Evolutionary conservation across 495 filamentous ascomycete species (phyloP).

Genomic region (Neurospora africana): DNA sequence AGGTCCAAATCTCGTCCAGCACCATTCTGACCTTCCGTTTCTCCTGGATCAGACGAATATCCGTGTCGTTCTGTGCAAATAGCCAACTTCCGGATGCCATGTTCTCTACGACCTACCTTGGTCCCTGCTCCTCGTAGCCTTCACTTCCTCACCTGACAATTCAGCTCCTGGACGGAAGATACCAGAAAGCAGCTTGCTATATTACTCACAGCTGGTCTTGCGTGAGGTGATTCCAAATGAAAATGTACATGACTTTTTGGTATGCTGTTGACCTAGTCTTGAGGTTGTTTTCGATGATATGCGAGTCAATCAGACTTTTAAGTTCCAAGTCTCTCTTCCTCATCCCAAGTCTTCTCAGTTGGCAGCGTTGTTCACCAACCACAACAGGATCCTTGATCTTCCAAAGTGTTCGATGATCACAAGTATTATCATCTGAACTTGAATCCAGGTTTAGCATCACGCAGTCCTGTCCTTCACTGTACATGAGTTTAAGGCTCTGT

Average conservation of each 20-base stretch:
- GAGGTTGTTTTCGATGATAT: background rate
- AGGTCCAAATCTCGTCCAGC: background rate
- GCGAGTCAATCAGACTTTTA: background rate
- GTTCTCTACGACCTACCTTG: background rate
- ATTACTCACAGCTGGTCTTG: background rate
- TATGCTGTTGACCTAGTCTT: background rate
- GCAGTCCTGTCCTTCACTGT: background rate
- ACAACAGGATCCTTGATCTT: background rate
- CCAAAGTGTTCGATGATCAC: background rate
- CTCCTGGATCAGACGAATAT: background rate
- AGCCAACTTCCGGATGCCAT: background rate
- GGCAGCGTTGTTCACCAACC: background rate
- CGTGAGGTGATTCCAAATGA: background rate
- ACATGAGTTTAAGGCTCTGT: background rate
- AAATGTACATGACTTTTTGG: background rate
- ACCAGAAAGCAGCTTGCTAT: background rate
- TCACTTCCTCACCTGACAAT: background rate
- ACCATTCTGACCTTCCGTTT: background rate
- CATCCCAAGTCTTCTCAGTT: background rate
- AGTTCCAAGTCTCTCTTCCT: background rate
- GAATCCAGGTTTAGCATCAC: background rate
- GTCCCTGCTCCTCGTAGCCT: background rate
- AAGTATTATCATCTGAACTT: background rate
- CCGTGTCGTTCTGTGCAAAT: accelerated
- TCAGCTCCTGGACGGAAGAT: background rate